These are phyloP conservation scores for Candida lessepsii DNA, from an alignment of 805 yeast species.

Conservation along the genomic window DNA sequence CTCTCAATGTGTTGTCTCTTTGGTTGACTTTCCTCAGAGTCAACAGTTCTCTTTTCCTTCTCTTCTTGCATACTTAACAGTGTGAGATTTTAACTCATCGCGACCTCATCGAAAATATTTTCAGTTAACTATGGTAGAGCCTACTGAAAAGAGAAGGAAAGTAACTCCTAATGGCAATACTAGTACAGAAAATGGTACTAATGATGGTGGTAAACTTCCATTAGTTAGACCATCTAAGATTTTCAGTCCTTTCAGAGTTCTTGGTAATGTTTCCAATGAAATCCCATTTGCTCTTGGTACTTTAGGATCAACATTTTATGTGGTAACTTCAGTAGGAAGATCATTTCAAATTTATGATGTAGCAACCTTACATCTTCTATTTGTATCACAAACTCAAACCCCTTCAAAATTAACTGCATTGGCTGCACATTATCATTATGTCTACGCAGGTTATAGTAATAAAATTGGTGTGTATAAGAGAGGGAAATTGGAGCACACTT, in stretches of 20 bases:
- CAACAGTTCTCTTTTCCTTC: conserved; percentile 11
- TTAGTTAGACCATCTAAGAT: conserved; percentile 34
- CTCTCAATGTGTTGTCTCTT: conserved; percentile 16
- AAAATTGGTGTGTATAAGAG: conserved; percentile 77
- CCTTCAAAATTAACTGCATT: conserved; percentile 66
- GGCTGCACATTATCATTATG: conserved; percentile 79
- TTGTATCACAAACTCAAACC: conserved; percentile 81
- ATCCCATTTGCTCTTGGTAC: conserved; percentile 86
- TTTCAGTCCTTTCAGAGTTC: conserved; percentile 79
- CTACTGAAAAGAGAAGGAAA: conserved; percentile 35
- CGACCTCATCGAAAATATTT: conserved; percentile 5
- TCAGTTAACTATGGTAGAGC: conserved; percentile 20
- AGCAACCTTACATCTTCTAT: conserved; percentile 75
- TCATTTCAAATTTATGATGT: conserved; percentile 93
- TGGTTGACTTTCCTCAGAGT: conserved; percentile 9
- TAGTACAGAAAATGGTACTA: too few species aligned
- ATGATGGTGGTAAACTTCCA: too few species aligned
- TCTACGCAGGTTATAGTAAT: conserved; percentile 72
- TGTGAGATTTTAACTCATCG: conserved; percentile 9
- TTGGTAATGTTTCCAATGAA: conserved; percentile 88
- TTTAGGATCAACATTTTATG: conserved; percentile 81
- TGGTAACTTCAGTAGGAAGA: conserved; percentile 86
- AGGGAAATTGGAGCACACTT: conserved; percentile 59
- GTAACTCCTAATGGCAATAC: conserved; percentile 12
- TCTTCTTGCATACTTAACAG: neutral